Evolutionary conservation across 179 eudicot species (phyloP).

Genomic region (Silene coronaria): DNA sequence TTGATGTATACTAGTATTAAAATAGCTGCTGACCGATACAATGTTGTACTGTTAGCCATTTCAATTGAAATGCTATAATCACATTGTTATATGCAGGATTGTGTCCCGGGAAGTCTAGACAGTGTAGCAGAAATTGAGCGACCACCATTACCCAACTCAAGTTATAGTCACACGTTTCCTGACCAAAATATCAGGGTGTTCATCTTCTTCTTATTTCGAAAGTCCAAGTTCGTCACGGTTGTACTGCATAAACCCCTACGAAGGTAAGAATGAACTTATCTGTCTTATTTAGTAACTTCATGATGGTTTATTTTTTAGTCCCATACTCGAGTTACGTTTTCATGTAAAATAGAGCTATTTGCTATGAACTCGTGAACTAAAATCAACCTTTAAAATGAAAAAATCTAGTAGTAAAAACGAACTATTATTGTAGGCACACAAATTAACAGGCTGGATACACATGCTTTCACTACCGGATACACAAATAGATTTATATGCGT

Average conservation of each 20-base stretch:
- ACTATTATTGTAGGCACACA: too few species aligned
- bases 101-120: slow-evolving; percentile 68
- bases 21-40: too few species aligned
- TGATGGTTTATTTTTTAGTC: neutral
- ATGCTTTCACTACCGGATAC: too few species aligned
- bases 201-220: too few species aligned
- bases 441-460: too few species aligned
- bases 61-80: neutral
- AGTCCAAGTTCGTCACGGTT: slow-evolving; percentile 14
- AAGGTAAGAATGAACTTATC: slow-evolving; percentile 30
- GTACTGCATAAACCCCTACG: slow-evolving; percentile 67
- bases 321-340: neutral
- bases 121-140: slow-evolving; percentile 71
- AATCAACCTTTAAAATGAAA: too few species aligned
- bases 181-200: too few species aligned
- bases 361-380: neutral
- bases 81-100: slow-evolving; percentile 41
- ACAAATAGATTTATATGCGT: too few species aligned
- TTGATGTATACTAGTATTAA: too few species aligned
- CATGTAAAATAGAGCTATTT: neutral
- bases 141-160: slow-evolving; percentile 73
- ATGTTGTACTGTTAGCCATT: too few species aligned
- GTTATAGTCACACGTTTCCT: slow-evolving; percentile 50
- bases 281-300: neutral
- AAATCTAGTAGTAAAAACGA: too few species aligned